phyloP scores from a whole-genome alignment of 495 filamentous ascomycete species.

The Pyrenopolyporus hunteri region DNA sequence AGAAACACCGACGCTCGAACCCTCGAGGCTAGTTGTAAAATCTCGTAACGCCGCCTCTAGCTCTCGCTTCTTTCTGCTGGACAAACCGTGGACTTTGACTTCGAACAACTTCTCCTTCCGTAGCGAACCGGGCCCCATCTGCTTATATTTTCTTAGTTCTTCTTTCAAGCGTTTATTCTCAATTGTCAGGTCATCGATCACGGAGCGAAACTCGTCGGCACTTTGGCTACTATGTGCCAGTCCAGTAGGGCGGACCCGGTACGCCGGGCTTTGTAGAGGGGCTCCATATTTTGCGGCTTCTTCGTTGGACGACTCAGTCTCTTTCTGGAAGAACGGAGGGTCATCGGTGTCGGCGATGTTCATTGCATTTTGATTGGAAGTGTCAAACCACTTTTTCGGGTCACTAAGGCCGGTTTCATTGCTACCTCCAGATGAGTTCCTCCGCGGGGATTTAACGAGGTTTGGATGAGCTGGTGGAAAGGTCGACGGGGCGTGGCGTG shows the following conservation, averaged over 20 bases:
- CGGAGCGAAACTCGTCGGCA: constrained; percentile 32
- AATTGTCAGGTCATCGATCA: constrained; percentile 75
- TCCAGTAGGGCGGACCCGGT: constrained; percentile 34
- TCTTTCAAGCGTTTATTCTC: constrained; percentile 74
- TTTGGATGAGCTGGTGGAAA: not conserved
- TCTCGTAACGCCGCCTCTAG: constrained; percentile 71
- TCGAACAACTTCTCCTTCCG: constrained; percentile 75
- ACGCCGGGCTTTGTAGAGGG: constrained; percentile 26
- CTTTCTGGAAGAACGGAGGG: constrained; percentile 60
- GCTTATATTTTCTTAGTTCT: constrained; percentile 70
- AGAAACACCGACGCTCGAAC: constrained; percentile 45
- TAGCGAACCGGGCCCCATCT: constrained; percentile 63
- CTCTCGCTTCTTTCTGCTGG: constrained; percentile 69
- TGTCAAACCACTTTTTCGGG: constrained; percentile 55
- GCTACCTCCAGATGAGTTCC: constrained; percentile 51
- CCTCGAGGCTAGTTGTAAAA: constrained; percentile 65
- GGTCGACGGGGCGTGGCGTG: constrained; percentile 6
- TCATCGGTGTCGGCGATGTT: constrained; percentile 50
- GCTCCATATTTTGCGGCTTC: constrained; percentile 25
- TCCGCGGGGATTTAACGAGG: constrained; percentile 32
- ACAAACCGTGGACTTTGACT: constrained; percentile 72
- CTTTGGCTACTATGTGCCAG: constrained; percentile 46
- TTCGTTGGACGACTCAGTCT: constrained; percentile 53
- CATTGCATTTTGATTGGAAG: constrained; percentile 50
- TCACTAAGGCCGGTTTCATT: constrained; percentile 49